Conservation (phyloP, 176 grass and related monocot species). For the Melocanna baccifera region DNA sequence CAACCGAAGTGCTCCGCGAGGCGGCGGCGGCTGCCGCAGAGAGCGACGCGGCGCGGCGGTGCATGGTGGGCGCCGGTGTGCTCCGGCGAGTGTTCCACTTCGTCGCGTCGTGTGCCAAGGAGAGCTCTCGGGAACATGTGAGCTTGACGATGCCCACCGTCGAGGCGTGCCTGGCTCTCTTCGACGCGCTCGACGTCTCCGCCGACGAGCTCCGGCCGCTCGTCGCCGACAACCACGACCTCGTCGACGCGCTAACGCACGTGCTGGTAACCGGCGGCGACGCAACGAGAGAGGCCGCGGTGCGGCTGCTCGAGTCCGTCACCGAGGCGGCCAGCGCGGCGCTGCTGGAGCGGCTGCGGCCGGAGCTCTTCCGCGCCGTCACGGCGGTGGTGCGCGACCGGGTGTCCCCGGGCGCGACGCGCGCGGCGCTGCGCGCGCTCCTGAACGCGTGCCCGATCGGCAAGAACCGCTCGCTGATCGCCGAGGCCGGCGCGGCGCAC, state of each 20-base stretch:
- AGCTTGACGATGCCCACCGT: not conserved
- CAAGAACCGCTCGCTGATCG: slow-evolving; percentile 26
- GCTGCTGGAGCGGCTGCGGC: slow-evolving; percentile 11
- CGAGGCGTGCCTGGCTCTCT: slow-evolving; percentile 20
- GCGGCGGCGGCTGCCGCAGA: not conserved
- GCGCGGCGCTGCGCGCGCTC: slow-evolving; percentile 30
- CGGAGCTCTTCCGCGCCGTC: slow-evolving; percentile 35
- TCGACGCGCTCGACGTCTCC: slow-evolving; percentile 31
- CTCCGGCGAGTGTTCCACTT: slow-evolving; percentile 18
- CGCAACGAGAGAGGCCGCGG: not conserved
- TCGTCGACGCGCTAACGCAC: slow-evolving; percentile 35
- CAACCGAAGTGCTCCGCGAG: not conserved
- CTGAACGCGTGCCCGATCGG: slow-evolving; percentile 16
- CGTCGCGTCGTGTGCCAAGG: not conserved
- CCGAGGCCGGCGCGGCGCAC: slow-evolving; percentile 37
- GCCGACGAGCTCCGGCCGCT: slow-evolving; percentile 12
- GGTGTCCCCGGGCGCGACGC: slow-evolving; percentile 26
- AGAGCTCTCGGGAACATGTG: not conserved
- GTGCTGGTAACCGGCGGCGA: slow-evolving; percentile 1
- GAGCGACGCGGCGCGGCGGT: slow-evolving; percentile 8
- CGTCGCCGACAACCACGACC: not conserved
- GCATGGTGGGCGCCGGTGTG: slow-evolving; percentile 33
- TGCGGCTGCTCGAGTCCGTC: slow-evolving; percentile 30
- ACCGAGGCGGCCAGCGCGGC: not conserved
- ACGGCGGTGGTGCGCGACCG: slow-evolving; percentile 30